Evolutionary conservation across 805 yeast genomes (phyloP).

Genomic region (Metschnikowia sp.): DNA sequence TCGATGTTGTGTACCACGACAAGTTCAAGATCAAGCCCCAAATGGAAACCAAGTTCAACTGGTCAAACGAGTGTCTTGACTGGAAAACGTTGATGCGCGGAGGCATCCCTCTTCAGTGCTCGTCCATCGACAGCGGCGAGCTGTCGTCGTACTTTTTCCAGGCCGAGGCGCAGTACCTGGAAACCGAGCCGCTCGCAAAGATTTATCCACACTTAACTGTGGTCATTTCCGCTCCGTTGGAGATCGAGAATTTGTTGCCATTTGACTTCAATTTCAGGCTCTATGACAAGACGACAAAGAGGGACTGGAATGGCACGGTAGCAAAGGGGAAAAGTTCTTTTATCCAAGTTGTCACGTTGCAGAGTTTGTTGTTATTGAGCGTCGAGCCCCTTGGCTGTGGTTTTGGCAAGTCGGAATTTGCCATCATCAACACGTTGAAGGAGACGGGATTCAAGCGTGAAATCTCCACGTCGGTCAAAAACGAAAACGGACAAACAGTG

Average conservation of each 20-base stretch:
- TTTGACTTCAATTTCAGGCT: conserved; percentile 72
- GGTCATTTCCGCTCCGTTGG: conserved; percentile 78
- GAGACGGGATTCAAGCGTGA: conserved; percentile 58
- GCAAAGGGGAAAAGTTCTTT: conserved; percentile 64
- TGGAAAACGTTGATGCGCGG: conserved; percentile 62
- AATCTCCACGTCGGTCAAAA: conserved; percentile 45
- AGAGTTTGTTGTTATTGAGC: conserved; percentile 67
- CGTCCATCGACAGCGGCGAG: conserved; percentile 35
- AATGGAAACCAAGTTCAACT: conserved; percentile 51
- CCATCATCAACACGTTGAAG: conserved; percentile 62
- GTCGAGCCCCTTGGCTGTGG: conserved; percentile 63
- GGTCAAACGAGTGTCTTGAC: conserved; percentile 60
- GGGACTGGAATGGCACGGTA: conserved; percentile 63
- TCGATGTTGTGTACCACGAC: conserved; percentile 60
- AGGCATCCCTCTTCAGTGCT: conserved; percentile 60
- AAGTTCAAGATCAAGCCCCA: conserved; percentile 61
- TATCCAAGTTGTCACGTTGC: conserved; percentile 76
- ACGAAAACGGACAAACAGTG: conserved; percentile 65
- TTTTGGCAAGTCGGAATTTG: conserved; percentile 64
- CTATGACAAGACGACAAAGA: conserved; percentile 67
- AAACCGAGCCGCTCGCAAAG: conserved; percentile 64
- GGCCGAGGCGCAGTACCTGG: conserved; percentile 62
- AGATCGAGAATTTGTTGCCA: conserved; percentile 81
- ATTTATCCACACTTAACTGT: conserved; percentile 84
- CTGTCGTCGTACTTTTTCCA: conserved; percentile 62